A percentile compares a stretch with the other conserved stretches of the same genome.
phyloP scores from a whole-genome alignment of 2,329 filamentous ascomycete genomes.

The Thelonectria discophora region DNA sequence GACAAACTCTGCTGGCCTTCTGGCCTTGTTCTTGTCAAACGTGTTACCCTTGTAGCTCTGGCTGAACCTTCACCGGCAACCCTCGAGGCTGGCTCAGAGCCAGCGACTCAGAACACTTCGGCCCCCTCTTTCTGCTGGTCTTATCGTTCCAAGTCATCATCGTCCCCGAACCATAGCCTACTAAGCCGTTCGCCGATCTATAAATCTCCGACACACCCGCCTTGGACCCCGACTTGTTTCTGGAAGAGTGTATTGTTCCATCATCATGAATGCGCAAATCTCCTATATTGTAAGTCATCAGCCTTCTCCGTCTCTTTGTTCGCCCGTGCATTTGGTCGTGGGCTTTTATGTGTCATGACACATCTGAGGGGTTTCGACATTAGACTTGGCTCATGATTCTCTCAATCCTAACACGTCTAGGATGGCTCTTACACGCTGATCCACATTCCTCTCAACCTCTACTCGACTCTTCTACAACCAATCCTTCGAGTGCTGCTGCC shows the following conservation, averaged over 20 bases:
- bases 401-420: constrained; percentile 59
- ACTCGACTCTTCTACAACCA: constrained; percentile 82
- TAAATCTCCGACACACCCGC: constrained; percentile 16
- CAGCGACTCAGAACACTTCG: constrained; percentile 29
- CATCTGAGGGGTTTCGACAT: neutral
- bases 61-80: constrained; percentile 31
- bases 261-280: constrained; percentile 65
- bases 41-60: constrained; percentile 30
- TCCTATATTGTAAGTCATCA: constrained; percentile 62
- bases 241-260: constrained; percentile 20
- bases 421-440: constrained; percentile 88
- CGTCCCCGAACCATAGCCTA: constrained; percentile 15
- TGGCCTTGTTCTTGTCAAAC: constrained; percentile 20
- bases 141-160: constrained; percentile 28
- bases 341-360: constrained; percentile 8
- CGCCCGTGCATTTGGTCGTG: neutral
- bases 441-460: constrained; percentile 84
- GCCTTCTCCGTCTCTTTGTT: neutral
- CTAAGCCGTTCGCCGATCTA: constrained; percentile 14
- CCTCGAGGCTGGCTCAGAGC: constrained; percentile 34
- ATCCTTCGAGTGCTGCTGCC: constrained; percentile 88
- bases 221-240: constrained; percentile 1
- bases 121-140: constrained; percentile 18
- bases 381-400: neutral
- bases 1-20: constrained; percentile 33